Conservation (phyloP, 2,329 filamentous ascomycete genomes). For the Golovinomyces cichoracearum region DNA sequence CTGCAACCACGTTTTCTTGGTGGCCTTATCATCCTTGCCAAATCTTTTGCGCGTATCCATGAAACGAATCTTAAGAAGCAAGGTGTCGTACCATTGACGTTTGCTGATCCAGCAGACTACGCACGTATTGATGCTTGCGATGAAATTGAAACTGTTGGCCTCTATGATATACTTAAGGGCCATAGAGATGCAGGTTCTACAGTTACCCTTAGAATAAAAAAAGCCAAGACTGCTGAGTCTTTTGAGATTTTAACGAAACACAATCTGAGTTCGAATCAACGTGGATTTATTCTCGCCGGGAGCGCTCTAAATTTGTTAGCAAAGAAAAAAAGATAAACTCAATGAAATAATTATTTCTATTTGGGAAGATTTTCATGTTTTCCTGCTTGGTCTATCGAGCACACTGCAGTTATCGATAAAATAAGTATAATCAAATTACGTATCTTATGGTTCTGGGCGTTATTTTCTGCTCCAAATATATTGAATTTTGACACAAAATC, state of each 20-base stretch:
- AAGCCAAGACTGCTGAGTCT: conserved; percentile 33
- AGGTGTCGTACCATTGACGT: conserved; percentile 81
- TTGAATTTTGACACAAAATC: too few relatives aligned
- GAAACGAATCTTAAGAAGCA: conserved; percentile 96
- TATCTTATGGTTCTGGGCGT: too few relatives aligned
- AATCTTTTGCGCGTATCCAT: conserved; percentile 77
- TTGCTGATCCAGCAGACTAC: conserved; percentile 70
- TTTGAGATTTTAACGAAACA: conserved; percentile 56
- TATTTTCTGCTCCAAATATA: too few relatives aligned
- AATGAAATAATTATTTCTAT: too few relatives aligned
- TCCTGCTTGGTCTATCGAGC: too few relatives aligned
- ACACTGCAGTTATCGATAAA: too few relatives aligned
- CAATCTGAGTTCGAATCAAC: conserved; percentile 71
- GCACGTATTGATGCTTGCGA: conserved; percentile 63
- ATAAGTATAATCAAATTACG: too few relatives aligned
- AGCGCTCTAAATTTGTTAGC: conserved; percentile 80
- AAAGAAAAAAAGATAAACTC: conserved; percentile 19
- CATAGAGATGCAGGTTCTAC: conserved; percentile 37
- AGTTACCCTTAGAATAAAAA: conserved; percentile 41
- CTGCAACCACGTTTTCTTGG: conserved; percentile 79
- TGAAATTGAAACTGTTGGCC: conserved; percentile 52
- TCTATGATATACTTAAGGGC: conserved; percentile 56
- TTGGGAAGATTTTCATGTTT: too few relatives aligned
- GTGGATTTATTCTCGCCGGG: conserved; percentile 72
- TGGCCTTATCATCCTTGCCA: conserved; percentile 56